These are phyloP conservation scores for Malassezia pachydermatis DNA, from an alignment of 1,284 basidiomycete species.

Conservation along the genomic window DNA sequence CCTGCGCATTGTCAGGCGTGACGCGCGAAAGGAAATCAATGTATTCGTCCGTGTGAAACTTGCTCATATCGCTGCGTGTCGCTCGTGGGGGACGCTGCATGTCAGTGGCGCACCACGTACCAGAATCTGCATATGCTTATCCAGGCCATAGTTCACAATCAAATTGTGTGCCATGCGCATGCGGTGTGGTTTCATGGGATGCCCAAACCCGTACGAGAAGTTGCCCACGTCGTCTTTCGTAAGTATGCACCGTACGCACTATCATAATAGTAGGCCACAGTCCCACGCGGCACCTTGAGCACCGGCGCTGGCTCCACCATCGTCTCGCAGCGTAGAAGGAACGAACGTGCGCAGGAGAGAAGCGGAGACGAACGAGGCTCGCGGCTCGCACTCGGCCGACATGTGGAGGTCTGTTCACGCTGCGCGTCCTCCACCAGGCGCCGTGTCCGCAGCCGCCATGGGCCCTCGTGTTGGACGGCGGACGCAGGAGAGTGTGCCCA, in stretches of 20 bases:
- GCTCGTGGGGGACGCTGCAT: conserved; percentile 68
- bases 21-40: conserved; percentile 79
- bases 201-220: conserved; percentile 74
- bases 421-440: background rate
- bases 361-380: background rate
- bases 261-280: conserved; percentile 38
- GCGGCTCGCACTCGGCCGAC: conserved; percentile 12
- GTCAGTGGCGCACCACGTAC: conserved; percentile 53
- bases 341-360: background rate
- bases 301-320: conserved; percentile 32
- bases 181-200: conserved; percentile 79
- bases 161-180: conserved; percentile 67
- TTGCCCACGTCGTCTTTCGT: conserved; percentile 59
- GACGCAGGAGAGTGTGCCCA: background rate
- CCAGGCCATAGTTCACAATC: conserved; percentile 77
- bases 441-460: background rate
- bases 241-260: conserved; percentile 4
- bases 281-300: conserved; percentile 25
- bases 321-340: background rate
- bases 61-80: conserved; percentile 69
- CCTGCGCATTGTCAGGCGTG: conserved; percentile 55
- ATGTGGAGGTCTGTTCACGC: conserved; percentile 12
- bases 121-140: conserved; percentile 79
- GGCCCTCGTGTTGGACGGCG: background rate
- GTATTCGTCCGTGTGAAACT: conserved; percentile 97